A percentile compares a stretch with the other conserved stretches of the same genome.
Evolutionary conservation across 106 monocot genomes (phyloP).

Genomic region (Chionographis japonica): DNA sequence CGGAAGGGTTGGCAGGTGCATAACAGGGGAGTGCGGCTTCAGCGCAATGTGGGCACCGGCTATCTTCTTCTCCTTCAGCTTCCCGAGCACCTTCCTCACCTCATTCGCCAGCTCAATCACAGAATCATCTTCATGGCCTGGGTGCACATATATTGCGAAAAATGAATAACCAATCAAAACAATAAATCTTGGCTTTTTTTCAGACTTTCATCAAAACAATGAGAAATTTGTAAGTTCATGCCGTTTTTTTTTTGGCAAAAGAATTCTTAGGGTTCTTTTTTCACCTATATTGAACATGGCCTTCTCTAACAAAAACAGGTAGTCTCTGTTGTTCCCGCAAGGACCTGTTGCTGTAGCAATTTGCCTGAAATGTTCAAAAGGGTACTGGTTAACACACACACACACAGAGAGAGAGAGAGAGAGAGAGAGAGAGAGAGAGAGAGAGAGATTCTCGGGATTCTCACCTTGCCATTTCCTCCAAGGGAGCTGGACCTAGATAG

Average conservation of each 20-base stretch:
- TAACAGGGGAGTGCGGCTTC: constrained; percentile 2
- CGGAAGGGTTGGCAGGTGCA: not conserved
- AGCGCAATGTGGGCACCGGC: constrained; percentile 23
- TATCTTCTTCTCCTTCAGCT: constrained; percentile 38
- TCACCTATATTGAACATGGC: constrained; percentile 72
- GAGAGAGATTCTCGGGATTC: not conserved
- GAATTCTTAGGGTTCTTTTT: not conserved
- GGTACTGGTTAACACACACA: not conserved
- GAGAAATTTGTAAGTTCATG: too few relatives aligned
- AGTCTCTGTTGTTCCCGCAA: constrained; percentile 87
- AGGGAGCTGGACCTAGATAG: constrained; percentile 80
- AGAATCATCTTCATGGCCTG: constrained; percentile 85
- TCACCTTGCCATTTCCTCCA: constrained; percentile 91
- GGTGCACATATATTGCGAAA: not conserved
- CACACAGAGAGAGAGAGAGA: not conserved
- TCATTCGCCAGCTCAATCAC: constrained; percentile 76
- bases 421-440: not conserved
- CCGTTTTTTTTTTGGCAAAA: too few relatives aligned
- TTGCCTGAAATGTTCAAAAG: constrained; percentile 41
- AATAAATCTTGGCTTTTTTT: too few relatives aligned
- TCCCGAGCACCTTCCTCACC: constrained; percentile 75
- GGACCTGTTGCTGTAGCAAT: constrained; percentile 92
- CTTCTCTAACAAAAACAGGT: constrained; percentile 72
- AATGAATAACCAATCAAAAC: not conserved
- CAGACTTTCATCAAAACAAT: too few relatives aligned